These are phyloP conservation scores for Mucor sp. DNA, from an alignment of 371 early-diverging fungal species.

Conservation along the genomic window DNA sequence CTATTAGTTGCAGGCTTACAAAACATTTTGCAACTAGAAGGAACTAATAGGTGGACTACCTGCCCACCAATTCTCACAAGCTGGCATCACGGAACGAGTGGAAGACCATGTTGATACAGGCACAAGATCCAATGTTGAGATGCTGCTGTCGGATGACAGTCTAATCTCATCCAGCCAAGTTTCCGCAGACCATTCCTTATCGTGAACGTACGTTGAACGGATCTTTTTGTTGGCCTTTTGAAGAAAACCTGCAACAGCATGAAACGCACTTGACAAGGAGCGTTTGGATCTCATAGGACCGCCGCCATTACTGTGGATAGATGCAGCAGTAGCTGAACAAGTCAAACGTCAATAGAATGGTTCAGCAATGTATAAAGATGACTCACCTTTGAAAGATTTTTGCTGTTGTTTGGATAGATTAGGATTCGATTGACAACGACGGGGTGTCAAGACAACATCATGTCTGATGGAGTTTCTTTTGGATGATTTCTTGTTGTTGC, in stretches of 20 bases:
- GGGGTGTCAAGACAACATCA: constrained; percentile 5
- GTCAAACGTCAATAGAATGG: not conserved
- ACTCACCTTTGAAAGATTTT: not conserved
- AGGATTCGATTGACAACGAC: constrained; percentile 11
- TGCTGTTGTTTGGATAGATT: constrained; percentile 2
- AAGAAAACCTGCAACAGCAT: constrained; percentile 19
- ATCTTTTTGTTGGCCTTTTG: constrained; percentile 15
- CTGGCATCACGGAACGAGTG: not conserved
- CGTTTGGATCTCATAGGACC: constrained; percentile 9
- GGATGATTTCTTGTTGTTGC: not conserved
- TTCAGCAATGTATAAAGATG: too few relatives aligned
- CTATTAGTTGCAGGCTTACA: not conserved
- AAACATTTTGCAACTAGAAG: not conserved
- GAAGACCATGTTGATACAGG: not conserved
- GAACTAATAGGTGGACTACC: constrained; percentile 14
- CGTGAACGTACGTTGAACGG: not conserved
- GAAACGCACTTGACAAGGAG: constrained; percentile 15
- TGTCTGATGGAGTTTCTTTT: not conserved
- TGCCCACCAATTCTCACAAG: constrained; percentile 20
- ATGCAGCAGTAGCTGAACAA: not conserved
- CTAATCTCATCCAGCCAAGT: constrained; percentile 15
- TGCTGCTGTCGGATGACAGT: constrained; percentile 2
- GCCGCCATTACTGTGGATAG: not conserved
- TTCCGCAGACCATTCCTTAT: constrained; percentile 7
- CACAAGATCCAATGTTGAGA: not conserved